Percentiles rank a stretch among this genome's conserved stretches.
These are phyloP conservation scores for Leishmania guyanensis DNA, from an alignment of 208 protist genomes.

Conservation along the genomic window DNA sequence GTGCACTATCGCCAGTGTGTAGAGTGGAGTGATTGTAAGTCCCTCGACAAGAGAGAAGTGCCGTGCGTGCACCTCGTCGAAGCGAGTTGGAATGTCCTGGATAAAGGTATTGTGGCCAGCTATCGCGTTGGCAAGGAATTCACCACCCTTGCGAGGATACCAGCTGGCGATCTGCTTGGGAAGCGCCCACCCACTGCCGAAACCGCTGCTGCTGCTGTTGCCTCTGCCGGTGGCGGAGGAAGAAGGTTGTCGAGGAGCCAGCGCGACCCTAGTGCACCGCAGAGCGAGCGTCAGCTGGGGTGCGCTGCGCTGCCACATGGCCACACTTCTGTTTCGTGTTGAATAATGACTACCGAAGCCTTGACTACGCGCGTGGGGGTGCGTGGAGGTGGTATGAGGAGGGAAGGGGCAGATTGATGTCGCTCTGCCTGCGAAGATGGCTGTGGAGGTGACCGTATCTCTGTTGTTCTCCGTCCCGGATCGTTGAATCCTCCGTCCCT, in stretches of 20 bases:
- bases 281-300: neutral
- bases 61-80: constrained; percentile 61
- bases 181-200: constrained; percentile 7
- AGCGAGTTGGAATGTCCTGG: constrained; percentile 66
- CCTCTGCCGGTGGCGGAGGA: neutral
- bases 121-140: constrained; percentile 71
- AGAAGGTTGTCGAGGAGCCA: neutral
- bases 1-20: constrained; percentile 77
- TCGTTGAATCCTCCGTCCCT: neutral
- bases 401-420: neutral
- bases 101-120: constrained; percentile 85
- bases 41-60: constrained; percentile 80
- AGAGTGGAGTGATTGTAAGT: constrained; percentile 68
- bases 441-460: neutral
- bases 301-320: neutral
- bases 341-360: neutral
- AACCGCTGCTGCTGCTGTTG: constrained; percentile 1
- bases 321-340: too few relatives aligned
- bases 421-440: too few relatives aligned
- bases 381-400: neutral
- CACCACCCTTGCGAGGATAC: constrained; percentile 68
- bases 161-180: constrained; percentile 28
- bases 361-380: neutral
- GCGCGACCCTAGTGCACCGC: neutral
- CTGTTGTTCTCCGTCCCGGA: neutral